These are phyloP conservation scores for Agapanthus africanus DNA, from an alignment of 106 monocot genomes.

Conservation along the genomic window DNA sequence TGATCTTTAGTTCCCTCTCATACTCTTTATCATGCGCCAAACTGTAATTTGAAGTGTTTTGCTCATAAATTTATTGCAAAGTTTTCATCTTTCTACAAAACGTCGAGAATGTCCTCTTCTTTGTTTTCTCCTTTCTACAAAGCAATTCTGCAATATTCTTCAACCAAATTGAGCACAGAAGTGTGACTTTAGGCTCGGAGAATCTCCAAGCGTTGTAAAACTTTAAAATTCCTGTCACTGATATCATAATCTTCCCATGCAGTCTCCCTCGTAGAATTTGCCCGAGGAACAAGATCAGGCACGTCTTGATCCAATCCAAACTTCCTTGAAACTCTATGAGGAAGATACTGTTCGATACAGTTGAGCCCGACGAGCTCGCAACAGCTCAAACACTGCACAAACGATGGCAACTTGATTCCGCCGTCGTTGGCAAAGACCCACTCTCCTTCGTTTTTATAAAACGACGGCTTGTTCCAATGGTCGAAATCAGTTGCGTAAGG, in stretches of 20 bases:
- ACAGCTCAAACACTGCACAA: slow-evolving; percentile 28
- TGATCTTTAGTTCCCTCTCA: no score
- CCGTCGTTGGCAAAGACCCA: slow-evolving; percentile 14
- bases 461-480: slow-evolving; percentile 17
- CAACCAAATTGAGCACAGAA: no score
- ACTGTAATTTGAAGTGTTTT: no score
- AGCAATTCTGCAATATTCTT: no score
- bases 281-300: slow-evolving; percentile 28
- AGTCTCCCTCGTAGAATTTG: slow-evolving; percentile 21
- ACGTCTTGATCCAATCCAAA: slow-evolving; percentile 71
- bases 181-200: no score
- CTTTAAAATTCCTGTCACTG: slow-evolving; percentile 16
- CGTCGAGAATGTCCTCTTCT: no score
- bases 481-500: slow-evolving; percentile 29
- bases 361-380: slow-evolving; percentile 14
- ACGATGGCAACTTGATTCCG: slow-evolving; percentile 27
- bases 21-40: no score
- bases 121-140: no score
- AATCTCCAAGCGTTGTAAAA: no score
- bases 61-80: no score
- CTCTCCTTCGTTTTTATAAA: slow-evolving; percentile 26
- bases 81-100: no score
- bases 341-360: slow-evolving; percentile 44
- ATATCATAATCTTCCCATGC: slow-evolving; percentile 48
- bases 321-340: slow-evolving; percentile 35